Evolutionary conservation across 192 early-diverging fungal genomes (phyloP), one percentile per base, ranked within the genome.

Genomic region (Pilaira anomala): DNA sequence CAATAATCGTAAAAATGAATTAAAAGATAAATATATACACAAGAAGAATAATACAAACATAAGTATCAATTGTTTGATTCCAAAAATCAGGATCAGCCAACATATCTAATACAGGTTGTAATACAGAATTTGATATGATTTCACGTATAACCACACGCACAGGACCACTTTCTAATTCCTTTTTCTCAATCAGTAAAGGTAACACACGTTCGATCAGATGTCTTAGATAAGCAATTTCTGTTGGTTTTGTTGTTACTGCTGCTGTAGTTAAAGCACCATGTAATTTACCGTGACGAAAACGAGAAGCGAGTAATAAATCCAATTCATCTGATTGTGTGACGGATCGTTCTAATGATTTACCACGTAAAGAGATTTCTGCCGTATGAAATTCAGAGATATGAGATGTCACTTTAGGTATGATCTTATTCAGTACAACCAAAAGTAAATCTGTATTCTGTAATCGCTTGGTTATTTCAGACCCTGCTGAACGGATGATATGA

Each of bases 31-130:
- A 46, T 40, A 1, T 21, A 22, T 36, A 54, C 12, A 50, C 24
- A 24, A 2, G 14, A 19, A 36, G 21, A 55, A 39, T 28, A n/a
- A 28, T 16, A 63, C 79, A 65, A 76, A 81, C 80, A 72, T 87
- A 82, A 12, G 73, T 63, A 33, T 89, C 87, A n/a, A 96, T 71
- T 14, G 84, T 79, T 62, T 91, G 85, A 71, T 96, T 95, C 81
- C 89, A 87, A 42, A 86, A 95, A 71, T 96, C 93, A 1, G 94
- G 90, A 46, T 96, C 94, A 0, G 87, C 77, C 26, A 95, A 40
- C 36, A 80, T 78, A 16, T 85, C 72, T 24, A 94, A 62, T 0
- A 89, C 49, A 1, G 92, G 91, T 25, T 82, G 78, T 7, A 97
- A 45, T 7, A 96, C 69, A 0, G 86, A 78, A 11, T 86, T 83